These are phyloP conservation scores for Xylaria hypoxylon DNA, from an alignment of 2,329 filamentous ascomycete species.

Conservation along the genomic window DNA sequence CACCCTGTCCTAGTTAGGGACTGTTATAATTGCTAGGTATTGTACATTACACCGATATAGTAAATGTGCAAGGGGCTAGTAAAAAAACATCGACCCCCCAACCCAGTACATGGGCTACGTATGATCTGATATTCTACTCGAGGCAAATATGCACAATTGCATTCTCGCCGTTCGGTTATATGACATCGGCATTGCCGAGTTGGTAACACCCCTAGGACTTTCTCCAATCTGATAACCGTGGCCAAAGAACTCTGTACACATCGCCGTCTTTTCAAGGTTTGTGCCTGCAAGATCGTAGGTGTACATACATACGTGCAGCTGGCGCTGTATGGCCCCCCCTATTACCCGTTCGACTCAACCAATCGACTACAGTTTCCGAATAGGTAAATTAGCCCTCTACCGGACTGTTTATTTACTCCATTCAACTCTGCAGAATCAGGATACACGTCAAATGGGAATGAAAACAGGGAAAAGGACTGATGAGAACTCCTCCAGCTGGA, in stretches of 20 bases:
- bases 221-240: conserved; percentile 15
- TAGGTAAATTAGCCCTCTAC: conserved; percentile 1
- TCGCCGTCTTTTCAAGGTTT: conserved; percentile 4
- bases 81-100: not conserved
- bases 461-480: not conserved
- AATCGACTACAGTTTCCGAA: not conserved
- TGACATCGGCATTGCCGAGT: conserved; percentile 9
- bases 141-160: conserved; percentile 22
- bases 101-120: conserved; percentile 11
- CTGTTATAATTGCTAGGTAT: conserved; percentile 8
- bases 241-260: not conserved
- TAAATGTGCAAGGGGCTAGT: conserved; percentile 25
- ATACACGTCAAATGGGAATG: not conserved
- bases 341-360: conserved; percentile 7
- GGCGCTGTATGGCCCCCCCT: too few species aligned
- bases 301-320: too few species aligned
- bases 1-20: not conserved
- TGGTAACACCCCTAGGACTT: conserved; percentile 10
- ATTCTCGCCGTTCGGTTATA: conserved; percentile 10
- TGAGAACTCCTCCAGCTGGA: not conserved
- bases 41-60: not conserved
- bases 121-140: conserved; percentile 32
- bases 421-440: conserved; percentile 1
- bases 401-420: not conserved
- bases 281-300: too few species aligned